Evolutionary conservation across 805 yeast genomes (phyloP).

Genomic region (Metschnikowia amazonensis): DNA sequence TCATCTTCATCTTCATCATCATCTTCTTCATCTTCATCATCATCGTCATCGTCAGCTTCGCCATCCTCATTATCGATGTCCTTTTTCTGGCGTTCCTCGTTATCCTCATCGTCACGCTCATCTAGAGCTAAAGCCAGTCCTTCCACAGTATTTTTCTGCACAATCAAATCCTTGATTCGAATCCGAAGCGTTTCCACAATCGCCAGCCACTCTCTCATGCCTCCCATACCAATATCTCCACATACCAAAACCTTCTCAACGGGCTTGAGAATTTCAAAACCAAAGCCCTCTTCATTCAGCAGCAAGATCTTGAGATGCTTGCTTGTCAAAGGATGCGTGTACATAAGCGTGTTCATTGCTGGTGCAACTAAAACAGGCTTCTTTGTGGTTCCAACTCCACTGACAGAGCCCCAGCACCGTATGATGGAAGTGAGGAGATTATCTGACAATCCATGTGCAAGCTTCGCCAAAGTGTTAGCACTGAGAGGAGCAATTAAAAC

Average conservation of each 20-base stretch:
- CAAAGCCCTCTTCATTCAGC: constrained; percentile 38
- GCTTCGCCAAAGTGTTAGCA: constrained; percentile 44
- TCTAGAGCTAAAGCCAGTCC: constrained; percentile 10
- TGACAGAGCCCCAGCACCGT: constrained; percentile 39
- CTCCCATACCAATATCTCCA: constrained; percentile 50
- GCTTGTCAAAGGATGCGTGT: constrained; percentile 44
- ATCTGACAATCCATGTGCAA: constrained; percentile 43
- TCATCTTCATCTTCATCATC: constrained; percentile 33
- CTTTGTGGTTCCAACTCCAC: constrained; percentile 19
- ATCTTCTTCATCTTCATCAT: constrained; percentile 34
- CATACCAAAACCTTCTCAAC: constrained; percentile 46
- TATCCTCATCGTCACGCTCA: constrained; percentile 15
- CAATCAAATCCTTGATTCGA: constrained; percentile 27
- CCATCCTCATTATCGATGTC: constrained; percentile 25
- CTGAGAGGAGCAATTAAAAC: constrained; percentile 45
- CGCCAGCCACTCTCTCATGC: constrained; percentile 48
- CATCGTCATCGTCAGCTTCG: constrained; percentile 32
- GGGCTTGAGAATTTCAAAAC: constrained; percentile 42
- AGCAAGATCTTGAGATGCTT: constrained; percentile 34
- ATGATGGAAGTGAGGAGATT: constrained; percentile 41
- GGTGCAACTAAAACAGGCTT: constrained; percentile 46
- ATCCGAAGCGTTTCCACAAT: constrained; percentile 41
- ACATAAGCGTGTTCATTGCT: constrained; percentile 48
- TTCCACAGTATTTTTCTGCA: constrained; percentile 18
- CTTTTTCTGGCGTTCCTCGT: constrained; percentile 6